phyloP scores from a whole-genome alignment of 768 basidiomycete genomes.

The Phylloporus scabripes region DNA sequence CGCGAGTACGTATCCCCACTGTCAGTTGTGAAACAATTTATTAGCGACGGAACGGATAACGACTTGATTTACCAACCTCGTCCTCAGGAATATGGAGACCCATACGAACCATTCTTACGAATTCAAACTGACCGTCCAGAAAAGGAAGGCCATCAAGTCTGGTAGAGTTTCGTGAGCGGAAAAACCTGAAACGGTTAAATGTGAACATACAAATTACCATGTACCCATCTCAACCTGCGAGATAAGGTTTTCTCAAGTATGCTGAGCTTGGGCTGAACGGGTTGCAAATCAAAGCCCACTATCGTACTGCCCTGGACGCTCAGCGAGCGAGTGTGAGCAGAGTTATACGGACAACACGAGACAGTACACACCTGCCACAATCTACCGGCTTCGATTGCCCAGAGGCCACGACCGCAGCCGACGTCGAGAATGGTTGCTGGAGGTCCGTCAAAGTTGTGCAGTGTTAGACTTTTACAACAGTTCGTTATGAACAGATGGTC shows the following conservation, averaged over 20 bases:
- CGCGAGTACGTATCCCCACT: constrained; percentile 67
- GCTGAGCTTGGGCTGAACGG: constrained; percentile 46
- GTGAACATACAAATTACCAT: constrained; percentile 53
- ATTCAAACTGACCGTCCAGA: constrained; percentile 51
- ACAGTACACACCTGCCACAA: constrained; percentile 51
- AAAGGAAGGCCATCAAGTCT: constrained; percentile 68
- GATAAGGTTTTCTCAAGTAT: constrained; percentile 38
- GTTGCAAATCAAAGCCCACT: constrained; percentile 54
- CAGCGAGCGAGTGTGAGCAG: constrained; percentile 2
- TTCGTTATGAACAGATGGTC: constrained; percentile 57
- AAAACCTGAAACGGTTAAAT: background rate
- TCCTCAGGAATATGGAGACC: constrained; percentile 70
- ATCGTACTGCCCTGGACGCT: constrained; percentile 44
- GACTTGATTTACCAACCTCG: constrained; percentile 39
- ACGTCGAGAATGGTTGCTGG: constrained; percentile 58
- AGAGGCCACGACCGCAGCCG: constrained; percentile 67
- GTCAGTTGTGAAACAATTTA: constrained; percentile 9
- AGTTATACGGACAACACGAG: background rate
- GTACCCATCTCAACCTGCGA: constrained; percentile 56
- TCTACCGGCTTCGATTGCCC: constrained; percentile 65
- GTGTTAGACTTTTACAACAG: constrained; percentile 46
- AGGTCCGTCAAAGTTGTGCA: constrained; percentile 46
- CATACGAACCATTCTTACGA: constrained; percentile 57
- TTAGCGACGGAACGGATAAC: constrained; percentile 11
- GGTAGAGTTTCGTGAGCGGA: constrained; percentile 6